These are phyloP conservation scores for Magnaporthiopsis poae DNA, from an alignment of 2,329 filamentous ascomycete species.

Conservation along the genomic window DNA sequence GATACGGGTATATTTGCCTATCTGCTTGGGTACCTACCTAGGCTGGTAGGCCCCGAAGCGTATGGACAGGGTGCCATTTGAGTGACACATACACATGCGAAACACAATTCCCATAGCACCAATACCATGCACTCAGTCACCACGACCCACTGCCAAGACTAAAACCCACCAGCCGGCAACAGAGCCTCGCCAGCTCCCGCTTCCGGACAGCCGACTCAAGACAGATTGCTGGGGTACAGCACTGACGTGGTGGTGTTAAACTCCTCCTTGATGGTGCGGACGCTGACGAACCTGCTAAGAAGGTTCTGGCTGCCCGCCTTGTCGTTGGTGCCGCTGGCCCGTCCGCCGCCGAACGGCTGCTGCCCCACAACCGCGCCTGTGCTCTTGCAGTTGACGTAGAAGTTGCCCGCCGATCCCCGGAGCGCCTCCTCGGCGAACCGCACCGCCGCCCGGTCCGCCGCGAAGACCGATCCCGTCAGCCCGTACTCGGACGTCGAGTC, in stretches of 20 bases:
- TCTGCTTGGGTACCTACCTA: background rate
- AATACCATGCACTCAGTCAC: too few species aligned
- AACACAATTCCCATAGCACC: too few species aligned
- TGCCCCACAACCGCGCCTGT: conserved; percentile 47
- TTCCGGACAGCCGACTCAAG: conserved; percentile 21
- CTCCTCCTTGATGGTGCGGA: conserved; percentile 56
- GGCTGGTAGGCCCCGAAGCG: background rate
- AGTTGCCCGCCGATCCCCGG: conserved; percentile 45
- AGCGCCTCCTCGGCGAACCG: conserved; percentile 40
- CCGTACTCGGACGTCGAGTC: conserved; percentile 63
- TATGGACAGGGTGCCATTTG: background rate
- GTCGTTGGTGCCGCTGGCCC: conserved; percentile 45
- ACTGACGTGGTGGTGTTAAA: conserved; percentile 55
- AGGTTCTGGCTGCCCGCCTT: conserved; percentile 44
- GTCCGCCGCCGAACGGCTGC: conserved; percentile 44
- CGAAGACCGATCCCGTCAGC: conserved; percentile 41
- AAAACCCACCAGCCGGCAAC: too few species aligned
- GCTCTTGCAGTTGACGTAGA: conserved; percentile 50
- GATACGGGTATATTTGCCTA: background rate
- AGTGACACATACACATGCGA: too few species aligned
- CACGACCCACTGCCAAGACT: too few species aligned
- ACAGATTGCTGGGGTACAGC: conserved; percentile 62
- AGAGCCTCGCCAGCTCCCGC: background rate
- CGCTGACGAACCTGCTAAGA: conserved; percentile 40
- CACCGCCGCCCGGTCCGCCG: conserved; percentile 35